phyloP scores from a whole-genome alignment of 176 grass and related monocot species.

The Carex cristatella region DNA sequence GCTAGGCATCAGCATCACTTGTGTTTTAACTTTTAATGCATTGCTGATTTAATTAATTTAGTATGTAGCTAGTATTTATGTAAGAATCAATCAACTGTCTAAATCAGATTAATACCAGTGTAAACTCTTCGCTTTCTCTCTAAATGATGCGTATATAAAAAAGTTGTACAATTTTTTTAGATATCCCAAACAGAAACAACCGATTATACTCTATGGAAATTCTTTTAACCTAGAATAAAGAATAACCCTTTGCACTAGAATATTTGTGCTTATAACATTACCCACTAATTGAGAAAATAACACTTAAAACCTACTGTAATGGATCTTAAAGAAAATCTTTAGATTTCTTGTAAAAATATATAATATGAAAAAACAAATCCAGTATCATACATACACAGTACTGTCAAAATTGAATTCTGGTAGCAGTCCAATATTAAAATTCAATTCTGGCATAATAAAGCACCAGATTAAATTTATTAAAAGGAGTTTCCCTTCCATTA shows the following conservation, averaged over 20 bases:
- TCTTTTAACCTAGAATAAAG: background rate
- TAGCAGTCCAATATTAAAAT: background rate
- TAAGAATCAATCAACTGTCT: background rate
- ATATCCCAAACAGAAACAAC: no score
- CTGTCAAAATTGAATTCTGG: background rate
- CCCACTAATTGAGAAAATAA: background rate
- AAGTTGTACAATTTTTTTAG: no score
- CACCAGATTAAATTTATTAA: background rate
- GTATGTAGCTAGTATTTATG: no score
- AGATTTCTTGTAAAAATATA: background rate
- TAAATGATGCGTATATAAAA: no score
- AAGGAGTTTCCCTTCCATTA: background rate
- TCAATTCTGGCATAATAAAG: background rate
- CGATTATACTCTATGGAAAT: background rate
- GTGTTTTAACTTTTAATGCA: no score
- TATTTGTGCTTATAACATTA: background rate
- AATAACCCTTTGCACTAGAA: conserved; percentile 1
- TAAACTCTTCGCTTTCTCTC: no score
- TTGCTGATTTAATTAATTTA: no score
- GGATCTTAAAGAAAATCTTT: background rate
- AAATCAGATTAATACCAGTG: background rate
- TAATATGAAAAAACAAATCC: no score
- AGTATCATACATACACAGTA: no score
- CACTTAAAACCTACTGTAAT: background rate
- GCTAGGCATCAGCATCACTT: no score